Percentiles rank a stretch among this genome's conserved stretches.
phyloP scores from a whole-genome alignment of 306 rosid genomes.

The Bauhinia variegata region DNA sequence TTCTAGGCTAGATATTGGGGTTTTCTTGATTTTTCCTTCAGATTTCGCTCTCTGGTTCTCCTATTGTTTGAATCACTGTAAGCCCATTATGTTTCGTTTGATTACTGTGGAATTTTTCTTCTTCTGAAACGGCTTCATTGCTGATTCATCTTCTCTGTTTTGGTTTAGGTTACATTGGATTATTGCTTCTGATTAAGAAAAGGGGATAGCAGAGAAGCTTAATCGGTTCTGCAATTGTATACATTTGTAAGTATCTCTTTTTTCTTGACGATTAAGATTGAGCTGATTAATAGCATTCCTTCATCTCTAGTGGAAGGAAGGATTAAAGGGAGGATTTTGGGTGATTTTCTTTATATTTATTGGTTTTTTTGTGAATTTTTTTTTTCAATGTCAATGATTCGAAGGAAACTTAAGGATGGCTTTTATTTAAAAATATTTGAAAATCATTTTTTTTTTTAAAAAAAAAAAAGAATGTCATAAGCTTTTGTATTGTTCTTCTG shows the following conservation, averaged over 20 bases:
- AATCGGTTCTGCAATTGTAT: not conserved
- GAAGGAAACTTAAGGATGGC: not conserved
- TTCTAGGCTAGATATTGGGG: too few relatives aligned
- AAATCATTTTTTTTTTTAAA: not conserved
- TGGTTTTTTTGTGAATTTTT: not conserved
- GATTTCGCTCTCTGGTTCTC: too few relatives aligned
- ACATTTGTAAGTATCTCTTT: constrained; percentile 26
- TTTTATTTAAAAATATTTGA: not conserved
- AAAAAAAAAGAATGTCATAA: too few relatives aligned
- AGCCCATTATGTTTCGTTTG: too few relatives aligned
- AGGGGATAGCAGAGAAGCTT: constrained; percentile 3
- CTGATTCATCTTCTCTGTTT: too few relatives aligned
- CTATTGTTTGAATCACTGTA: too few relatives aligned
- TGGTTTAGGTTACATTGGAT: constrained; percentile 11
- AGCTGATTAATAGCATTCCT: too few relatives aligned
- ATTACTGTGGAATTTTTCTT: too few relatives aligned
- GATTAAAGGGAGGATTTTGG: too few relatives aligned
- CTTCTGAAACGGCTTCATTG: too few relatives aligned
- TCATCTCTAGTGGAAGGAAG: too few relatives aligned
- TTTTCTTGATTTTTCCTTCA: too few relatives aligned
- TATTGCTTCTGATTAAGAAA: not conserved
- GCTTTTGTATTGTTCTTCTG: not conserved
- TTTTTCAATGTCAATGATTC: not conserved
- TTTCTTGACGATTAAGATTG: not conserved
- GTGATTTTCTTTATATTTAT: not conserved